Base-by-base conservation (phyloP, 106 monocot genomes). In the Gastrodia elata region DNA sequence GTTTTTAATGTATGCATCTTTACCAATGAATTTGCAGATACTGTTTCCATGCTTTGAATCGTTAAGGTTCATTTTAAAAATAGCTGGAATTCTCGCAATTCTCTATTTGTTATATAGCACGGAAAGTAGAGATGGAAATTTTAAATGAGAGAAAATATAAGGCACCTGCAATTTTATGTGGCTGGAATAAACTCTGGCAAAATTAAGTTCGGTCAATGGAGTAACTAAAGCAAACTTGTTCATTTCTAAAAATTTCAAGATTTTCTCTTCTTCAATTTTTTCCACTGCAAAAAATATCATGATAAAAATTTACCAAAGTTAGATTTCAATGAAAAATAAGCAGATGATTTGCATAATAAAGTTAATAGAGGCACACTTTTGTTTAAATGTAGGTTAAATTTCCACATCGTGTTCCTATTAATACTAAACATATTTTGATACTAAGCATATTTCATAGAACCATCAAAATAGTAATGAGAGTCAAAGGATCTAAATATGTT, bases 191-290 rank as follows among this genome's bases (percentile, higher is more conserved):
- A 98, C 84, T 80, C 72, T 87, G 26, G 81, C 91, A 77, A 88
- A 91, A 84, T 93, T 91, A 34, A 83, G 81, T 49, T 98, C 93
- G 33, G 93, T 98, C 75, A 98, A 86, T 27, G 81, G 81, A 71
- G 86, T 88, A 75, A 98, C 75, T 75, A 93, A 84, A 65, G 93
- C 77, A 44, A 91, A 98, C 57, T 93, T 98, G 78, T 89, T 86
- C 33, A 83, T 74, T 56, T 89, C 87, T 26, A 93, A 57, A 81
- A 98, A 98, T 9, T 83, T 79, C 82, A 98, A 84, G 25, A 98
- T 98, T 10, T 81, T 82, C 65, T 80, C 82, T 75, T 87, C 88
- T 71, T 82, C 78, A 74, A 93, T 86, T 1, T 48, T 71, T 25
- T 87, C 98, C 49, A 80, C 97, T 93, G 86, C 77, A 84, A 78